Evolutionary conservation across 306 rosid species (phyloP).

Genomic region (Albizia julibrissin): DNA sequence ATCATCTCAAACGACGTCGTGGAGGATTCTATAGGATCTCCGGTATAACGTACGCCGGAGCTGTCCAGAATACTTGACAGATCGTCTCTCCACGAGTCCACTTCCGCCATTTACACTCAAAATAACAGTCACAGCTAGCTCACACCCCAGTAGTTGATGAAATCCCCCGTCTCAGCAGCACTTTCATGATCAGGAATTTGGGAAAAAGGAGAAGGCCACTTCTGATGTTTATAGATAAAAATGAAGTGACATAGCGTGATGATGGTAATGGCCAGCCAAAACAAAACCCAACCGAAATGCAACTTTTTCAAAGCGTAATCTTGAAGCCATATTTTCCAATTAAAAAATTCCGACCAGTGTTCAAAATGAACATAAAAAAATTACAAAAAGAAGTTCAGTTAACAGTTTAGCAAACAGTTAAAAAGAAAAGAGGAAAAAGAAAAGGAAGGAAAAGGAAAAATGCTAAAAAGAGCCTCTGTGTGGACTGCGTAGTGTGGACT

Average conservation of each 20-base stretch:
- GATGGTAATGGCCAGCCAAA: slow-evolving; percentile 31
- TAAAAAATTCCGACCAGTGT: slow-evolving; percentile 45
- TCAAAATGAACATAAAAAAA: slow-evolving; percentile 42
- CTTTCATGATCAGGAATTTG: slow-evolving; percentile 1
- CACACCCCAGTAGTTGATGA: background rate
- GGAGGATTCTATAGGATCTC: slow-evolving; percentile 48
- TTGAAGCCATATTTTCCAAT: slow-evolving; percentile 47
- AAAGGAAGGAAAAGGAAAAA: background rate
- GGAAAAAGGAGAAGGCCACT: background rate
- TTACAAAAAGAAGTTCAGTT: background rate
- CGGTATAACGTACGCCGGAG: slow-evolving; percentile 47
- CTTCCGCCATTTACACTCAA: slow-evolving; percentile 59
- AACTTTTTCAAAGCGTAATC: slow-evolving; percentile 55
- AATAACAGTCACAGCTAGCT: slow-evolving; percentile 9
- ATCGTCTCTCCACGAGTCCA: slow-evolving; percentile 66
- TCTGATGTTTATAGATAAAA: background rate
- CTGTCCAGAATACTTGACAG: slow-evolving; percentile 61
- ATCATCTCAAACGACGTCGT: slow-evolving; percentile 42
- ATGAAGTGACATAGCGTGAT: background rate
- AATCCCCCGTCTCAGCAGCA: slow-evolving; percentile 13
- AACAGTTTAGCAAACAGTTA: background rate
- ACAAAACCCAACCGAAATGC: slow-evolving; percentile 28
- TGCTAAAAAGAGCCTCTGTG: slow-evolving; percentile 22
- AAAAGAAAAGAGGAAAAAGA: background rate
- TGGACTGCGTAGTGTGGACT: no score